phyloP scores from a whole-genome alignment of 2,329 filamentous ascomycete species.

The Colletotrichum sojae region DNA sequence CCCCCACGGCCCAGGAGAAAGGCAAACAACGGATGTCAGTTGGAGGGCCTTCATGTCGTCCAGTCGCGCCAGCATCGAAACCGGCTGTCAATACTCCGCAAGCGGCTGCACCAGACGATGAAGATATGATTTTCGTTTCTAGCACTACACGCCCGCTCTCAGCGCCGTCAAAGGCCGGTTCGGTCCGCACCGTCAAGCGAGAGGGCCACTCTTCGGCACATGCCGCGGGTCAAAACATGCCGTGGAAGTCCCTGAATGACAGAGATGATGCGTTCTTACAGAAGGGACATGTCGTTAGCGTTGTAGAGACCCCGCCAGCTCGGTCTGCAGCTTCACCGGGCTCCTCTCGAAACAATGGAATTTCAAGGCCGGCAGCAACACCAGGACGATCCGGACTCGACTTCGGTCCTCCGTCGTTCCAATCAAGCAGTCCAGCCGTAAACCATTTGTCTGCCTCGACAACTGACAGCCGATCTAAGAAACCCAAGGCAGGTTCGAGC shows the following conservation, averaged over 20 bases:
- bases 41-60: background rate
- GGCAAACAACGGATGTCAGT: conserved; percentile 14
- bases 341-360: conserved; percentile 4
- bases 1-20: background rate
- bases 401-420: conserved; percentile 10
- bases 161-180: background rate
- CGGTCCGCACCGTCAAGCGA: background rate
- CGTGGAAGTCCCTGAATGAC: background rate
- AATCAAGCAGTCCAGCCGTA: background rate
- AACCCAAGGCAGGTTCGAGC: conserved; percentile 25
- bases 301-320: conserved; percentile 17
- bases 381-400: conserved; percentile 17
- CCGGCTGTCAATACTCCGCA: background rate
- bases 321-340: background rate
- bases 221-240: background rate
- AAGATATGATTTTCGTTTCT: conserved; percentile 9
- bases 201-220: background rate
- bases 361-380: background rate
- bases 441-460: conserved; percentile 18
- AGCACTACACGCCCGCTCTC: conserved; percentile 15
- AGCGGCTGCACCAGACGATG: background rate
- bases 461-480: conserved; percentile 33
- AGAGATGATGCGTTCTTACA: background rate
- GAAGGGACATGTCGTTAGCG: background rate
- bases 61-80: background rate